These are phyloP conservation scores for Mycosarcoma mackinlayi DNA, from an alignment of 1,284 basidiomycete species.

Conservation along the genomic window DNA sequence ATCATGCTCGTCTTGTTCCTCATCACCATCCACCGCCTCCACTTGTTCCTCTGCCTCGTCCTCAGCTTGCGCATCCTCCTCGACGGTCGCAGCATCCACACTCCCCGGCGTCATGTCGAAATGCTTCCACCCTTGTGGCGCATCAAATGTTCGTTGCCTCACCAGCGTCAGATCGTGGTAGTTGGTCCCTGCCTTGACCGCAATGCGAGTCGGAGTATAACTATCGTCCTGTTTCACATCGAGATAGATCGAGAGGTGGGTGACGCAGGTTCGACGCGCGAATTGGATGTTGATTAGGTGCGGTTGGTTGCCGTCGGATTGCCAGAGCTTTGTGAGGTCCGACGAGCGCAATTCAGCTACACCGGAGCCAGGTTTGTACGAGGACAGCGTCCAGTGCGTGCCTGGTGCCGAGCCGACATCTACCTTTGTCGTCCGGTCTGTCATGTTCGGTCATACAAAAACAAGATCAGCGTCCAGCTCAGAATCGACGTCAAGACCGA, in stretches of 20 bases:
- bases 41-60: slow-evolving; percentile 19
- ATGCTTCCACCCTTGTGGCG: slow-evolving; percentile 91
- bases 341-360: slow-evolving; percentile 88
- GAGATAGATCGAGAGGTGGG: slow-evolving; percentile 87
- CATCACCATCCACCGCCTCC: neutral
- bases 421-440: slow-evolving; percentile 58
- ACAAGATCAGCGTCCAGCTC: too few species aligned
- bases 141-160: slow-evolving; percentile 53
- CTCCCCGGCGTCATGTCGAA: slow-evolving; percentile 78
- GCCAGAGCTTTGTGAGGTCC: slow-evolving; percentile 95
- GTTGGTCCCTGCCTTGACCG: slow-evolving; percentile 90
- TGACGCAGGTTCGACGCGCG: slow-evolving; percentile 86
- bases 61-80: slow-evolving; percentile 77
- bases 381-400: slow-evolving; percentile 96
- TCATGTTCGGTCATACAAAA: neutral
- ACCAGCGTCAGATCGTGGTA: slow-evolving; percentile 89
- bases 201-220: slow-evolving; percentile 91
- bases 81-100: slow-evolving; percentile 66
- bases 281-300: slow-evolving; percentile 96
- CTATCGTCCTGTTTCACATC: slow-evolving; percentile 91
- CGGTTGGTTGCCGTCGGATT: slow-evolving; percentile 97
- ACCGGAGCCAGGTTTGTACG: slow-evolving; percentile 95
- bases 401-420: slow-evolving; percentile 62
- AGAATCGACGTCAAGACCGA: too few species aligned
- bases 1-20: slow-evolving; percentile 78